phyloP scores from a whole-genome alignment of 139 green algal genomes.

The Trebouxia sp. region DNA sequence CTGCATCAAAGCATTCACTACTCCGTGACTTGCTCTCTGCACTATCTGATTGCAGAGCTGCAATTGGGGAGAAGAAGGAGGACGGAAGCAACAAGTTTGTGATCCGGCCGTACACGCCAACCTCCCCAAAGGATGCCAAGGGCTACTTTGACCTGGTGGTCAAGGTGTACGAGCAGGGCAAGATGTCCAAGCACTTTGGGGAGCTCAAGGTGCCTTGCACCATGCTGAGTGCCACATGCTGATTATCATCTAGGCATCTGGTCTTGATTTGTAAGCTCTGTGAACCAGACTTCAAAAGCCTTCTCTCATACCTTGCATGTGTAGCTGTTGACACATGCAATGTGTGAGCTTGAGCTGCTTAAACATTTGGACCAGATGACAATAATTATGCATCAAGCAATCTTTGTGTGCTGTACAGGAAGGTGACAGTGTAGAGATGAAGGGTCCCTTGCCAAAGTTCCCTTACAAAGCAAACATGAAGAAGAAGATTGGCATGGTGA shows the following conservation, averaged over 20 bases:
- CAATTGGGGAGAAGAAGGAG: constrained; percentile 58
- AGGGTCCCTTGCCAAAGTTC: constrained; percentile 77
- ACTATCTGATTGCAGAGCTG: constrained; percentile 34
- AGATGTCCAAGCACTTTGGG: constrained; percentile 71
- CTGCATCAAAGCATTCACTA: too few species aligned
- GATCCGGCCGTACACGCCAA: constrained; percentile 73
- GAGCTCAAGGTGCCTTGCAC: constrained; percentile 56
- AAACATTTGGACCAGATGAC: too few species aligned
- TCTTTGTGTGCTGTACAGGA: constrained; percentile 36
- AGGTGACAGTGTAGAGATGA: constrained; percentile 63
- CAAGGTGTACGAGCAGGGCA: constrained; percentile 59
- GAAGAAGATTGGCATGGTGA: constrained; percentile 76
- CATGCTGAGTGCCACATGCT: too few species aligned
- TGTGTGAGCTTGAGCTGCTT: too few species aligned
- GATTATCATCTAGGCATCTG: too few species aligned
- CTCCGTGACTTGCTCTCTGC: too few species aligned
- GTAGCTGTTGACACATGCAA: too few species aligned
- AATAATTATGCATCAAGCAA: background rate
- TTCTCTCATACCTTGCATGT: too few species aligned
- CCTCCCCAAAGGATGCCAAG: constrained; percentile 38
- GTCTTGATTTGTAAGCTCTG: too few species aligned
- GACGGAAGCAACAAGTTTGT: constrained; percentile 56
- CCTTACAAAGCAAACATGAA: constrained; percentile 71
- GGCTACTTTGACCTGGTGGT: constrained; percentile 57
- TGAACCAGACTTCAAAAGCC: too few species aligned